phyloP scores from a whole-genome alignment of 2,329 filamentous ascomycete genomes.

The Beauveria pseudobassiana region DNA sequence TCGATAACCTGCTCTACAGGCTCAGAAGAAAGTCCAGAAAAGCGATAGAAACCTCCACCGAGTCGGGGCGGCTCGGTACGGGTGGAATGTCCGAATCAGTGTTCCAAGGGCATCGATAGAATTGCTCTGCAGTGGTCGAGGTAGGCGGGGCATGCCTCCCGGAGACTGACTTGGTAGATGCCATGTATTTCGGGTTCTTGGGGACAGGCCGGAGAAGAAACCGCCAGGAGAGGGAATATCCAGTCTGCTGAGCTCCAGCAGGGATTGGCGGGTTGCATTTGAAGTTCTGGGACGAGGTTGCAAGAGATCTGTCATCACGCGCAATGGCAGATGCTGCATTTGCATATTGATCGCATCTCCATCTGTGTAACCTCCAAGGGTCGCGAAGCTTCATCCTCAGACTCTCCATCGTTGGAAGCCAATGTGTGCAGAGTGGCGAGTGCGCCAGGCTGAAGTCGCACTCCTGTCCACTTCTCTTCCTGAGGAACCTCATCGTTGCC shows the following conservation, averaged over 20 bases:
- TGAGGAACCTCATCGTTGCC: slow-evolving; percentile 45
- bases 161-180: slow-evolving; percentile 50
- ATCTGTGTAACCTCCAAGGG: slow-evolving; percentile 37
- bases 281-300: slow-evolving; percentile 21
- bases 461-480: slow-evolving; percentile 61
- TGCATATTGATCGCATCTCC: slow-evolving; percentile 18
- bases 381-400: slow-evolving; percentile 38
- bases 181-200: slow-evolving; percentile 75
- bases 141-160: slow-evolving; percentile 59
- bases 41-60: slow-evolving; percentile 33
- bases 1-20: slow-evolving; percentile 64
- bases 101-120: slow-evolving; percentile 80
- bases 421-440: slow-evolving; percentile 74
- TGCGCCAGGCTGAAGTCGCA: slow-evolving; percentile 71
- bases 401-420: slow-evolving; percentile 55
- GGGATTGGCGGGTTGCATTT: slow-evolving; percentile 40
- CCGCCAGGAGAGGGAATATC: slow-evolving; percentile 87
- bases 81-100: slow-evolving; percentile 31
- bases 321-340: slow-evolving; percentile 47
- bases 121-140: slow-evolving; percentile 85
- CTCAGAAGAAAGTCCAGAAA: slow-evolving; percentile 29
- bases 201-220: slow-evolving; percentile 81
- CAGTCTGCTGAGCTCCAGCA: slow-evolving; percentile 68
- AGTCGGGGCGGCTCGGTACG: slow-evolving; percentile 28
- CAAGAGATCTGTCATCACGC: slow-evolving; percentile 37